Base-by-base conservation (phyloP, 2,329 filamentous ascomycete species). In the Diaporthe citriasiana region DNA sequence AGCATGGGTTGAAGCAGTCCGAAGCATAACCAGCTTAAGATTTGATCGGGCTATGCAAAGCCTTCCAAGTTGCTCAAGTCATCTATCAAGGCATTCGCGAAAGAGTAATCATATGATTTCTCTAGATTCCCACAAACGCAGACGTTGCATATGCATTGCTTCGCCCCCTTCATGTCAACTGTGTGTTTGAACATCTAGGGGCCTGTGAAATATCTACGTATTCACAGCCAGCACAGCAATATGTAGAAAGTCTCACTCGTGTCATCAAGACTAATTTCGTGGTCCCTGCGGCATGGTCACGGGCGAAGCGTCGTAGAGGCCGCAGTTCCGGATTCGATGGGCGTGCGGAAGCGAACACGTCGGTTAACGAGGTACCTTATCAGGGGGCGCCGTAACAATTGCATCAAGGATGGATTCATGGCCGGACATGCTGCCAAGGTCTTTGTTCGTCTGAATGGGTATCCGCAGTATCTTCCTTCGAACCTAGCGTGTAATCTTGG, bases 401-500 rank as follows among this genome's bases (percentile, higher is more conserved):
- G 33, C n/a, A 30, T 53, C 63, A 35, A 68, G n/a, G 63, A 53
- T 53, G 63, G 47, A 27, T 38, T 53, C 47, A 22, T 53, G 53
- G 63, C 51, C 45, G 22, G 63, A 19, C 22, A 51, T 66, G 45
- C 63, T 51, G 63, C 47, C 63, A 53, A 25, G 47, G 15, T 53
- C n/a, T 30, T 17, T 68, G 45, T 53, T 47, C 53, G 63, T 53
- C 45, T 68, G n/a, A 19, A 68, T 68, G 63, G 47, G 33, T 35
- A 68, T 68, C 33, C 47, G 63, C 63, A 53, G 47, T 45, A 35
- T 50, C 38, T 40, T 69, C 53, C 51, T 53, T 38, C 42, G 50
- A 57, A 59, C 60, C 42, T 63, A 59, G 51, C 33, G 60, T 69
- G 57, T 33, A 71, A 74, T 55, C 65, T 42, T 47, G 53, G n/a